phyloP scores from a whole-genome alignment of 495 filamentous ascomycete species.

The Penicillium paxilli region DNA sequence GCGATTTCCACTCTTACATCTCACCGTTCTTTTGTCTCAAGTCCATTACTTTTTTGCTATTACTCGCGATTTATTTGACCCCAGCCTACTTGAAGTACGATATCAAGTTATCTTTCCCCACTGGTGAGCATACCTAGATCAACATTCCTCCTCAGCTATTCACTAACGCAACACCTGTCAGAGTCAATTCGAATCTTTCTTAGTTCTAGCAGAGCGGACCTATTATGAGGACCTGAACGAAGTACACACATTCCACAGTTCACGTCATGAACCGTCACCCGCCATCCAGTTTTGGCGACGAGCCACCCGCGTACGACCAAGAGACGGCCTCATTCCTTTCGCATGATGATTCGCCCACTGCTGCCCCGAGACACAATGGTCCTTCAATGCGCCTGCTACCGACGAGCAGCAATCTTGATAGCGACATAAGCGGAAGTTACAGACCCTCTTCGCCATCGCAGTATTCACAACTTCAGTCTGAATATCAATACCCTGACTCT shows the following conservation, averaged over 20 bases:
- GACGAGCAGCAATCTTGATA: slow-evolving; percentile 44
- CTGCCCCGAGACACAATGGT: slow-evolving; percentile 33
- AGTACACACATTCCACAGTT: slow-evolving; percentile 19
- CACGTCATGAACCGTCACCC: slow-evolving; percentile 35
- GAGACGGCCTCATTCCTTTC: slow-evolving; percentile 33
- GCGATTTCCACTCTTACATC: too few relatives aligned
- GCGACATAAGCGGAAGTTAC: slow-evolving; percentile 22
- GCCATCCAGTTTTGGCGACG: slow-evolving; percentile 37
- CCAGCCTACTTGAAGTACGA: background rate
- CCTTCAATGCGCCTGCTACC: slow-evolving; percentile 64
- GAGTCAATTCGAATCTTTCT: too few relatives aligned
- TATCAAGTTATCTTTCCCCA: background rate
- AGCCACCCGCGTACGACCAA: slow-evolving; percentile 44
- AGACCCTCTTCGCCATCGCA: slow-evolving; percentile 15
- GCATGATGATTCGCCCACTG: slow-evolving; percentile 30
- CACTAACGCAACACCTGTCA: slow-evolving; percentile 5
- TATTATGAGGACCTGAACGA: slow-evolving; percentile 32
- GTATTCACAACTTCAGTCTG: slow-evolving; percentile 11
- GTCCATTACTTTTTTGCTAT: too few relatives aligned
- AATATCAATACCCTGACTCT: slow-evolving; percentile 28
- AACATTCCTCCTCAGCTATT: slow-evolving; percentile 13
- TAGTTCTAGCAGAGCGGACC: slow-evolving; percentile 5
- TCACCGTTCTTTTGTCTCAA: too few relatives aligned
- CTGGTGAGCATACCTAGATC: slow-evolving; percentile 7
- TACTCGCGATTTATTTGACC: too few relatives aligned